Percentiles rank a stretch among this genome's conserved stretches.
Evolutionary conservation across 768 basidiomycete genomes (phyloP).

Genomic region (Amanita phalloides): DNA sequence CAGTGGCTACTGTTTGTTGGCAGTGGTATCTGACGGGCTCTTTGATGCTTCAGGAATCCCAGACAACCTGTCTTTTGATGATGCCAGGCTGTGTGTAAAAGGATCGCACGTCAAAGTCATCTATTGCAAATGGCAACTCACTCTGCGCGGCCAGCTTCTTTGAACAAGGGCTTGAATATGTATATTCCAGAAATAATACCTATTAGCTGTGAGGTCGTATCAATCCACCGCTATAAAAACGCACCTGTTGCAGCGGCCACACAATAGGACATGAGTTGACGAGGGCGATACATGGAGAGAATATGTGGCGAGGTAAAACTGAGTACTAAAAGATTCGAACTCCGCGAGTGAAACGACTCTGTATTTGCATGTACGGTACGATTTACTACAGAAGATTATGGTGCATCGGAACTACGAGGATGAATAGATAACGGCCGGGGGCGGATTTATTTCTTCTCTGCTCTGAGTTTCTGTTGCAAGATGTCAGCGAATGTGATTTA

Average conservation of each 20-base stretch:
- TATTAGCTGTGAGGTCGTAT: constrained; percentile 13
- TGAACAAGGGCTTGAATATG: constrained; percentile 47
- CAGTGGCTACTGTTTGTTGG: neutral
- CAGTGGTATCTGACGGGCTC: neutral
- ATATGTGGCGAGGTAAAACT: neutral
- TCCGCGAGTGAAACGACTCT: neutral
- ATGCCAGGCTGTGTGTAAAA: neutral
- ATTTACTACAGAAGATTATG: neutral
- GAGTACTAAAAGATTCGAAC: neutral
- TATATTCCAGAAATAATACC: constrained; percentile 56
- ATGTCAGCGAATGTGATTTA: neutral
- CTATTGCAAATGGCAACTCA: constrained; percentile 1
- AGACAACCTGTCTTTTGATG: neutral
- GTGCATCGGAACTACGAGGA: neutral
- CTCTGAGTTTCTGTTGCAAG: neutral
- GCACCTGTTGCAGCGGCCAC: constrained; percentile 51
- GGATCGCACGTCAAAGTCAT: neutral
- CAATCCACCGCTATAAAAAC: constrained; percentile 4
- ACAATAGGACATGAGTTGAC: constrained; percentile 37
- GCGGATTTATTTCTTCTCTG: neutral
- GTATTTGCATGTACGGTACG: neutral
- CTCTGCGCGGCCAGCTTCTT: constrained; percentile 11
- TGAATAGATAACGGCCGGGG: neutral
- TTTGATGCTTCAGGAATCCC: neutral
- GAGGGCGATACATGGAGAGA: constrained; percentile 7